Base-by-base conservation (phyloP, 2,329 filamentous ascomycete genomes). In the Beauveria pseudobassiana region DNA sequence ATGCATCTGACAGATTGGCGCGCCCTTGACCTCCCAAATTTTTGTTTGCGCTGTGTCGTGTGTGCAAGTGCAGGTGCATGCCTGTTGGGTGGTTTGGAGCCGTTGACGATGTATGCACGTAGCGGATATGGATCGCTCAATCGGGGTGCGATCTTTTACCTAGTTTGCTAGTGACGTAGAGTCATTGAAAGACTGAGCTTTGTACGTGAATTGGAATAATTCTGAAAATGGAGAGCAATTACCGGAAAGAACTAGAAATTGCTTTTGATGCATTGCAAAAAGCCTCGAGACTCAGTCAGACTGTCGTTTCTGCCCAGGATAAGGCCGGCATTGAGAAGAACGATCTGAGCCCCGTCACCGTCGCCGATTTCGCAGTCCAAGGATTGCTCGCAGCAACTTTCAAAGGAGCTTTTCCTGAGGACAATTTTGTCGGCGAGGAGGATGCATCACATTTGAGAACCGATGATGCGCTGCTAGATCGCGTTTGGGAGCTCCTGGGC, bases 281-380 rank as follows among this genome's bases (percentile, higher is more conserved):
- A 38, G 81, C 82, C 1, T 76, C 81, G 12, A 73, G 71, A 51
- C 70, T 85, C 62, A 82, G 80, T 66, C 78, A 80, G 58, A 76
- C 75, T 2, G 76, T 83, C 48, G 73, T 83, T 50, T 70, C 75
- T 1, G 69, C 74, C 3, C 72, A 75, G 34, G 78, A 82, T 70
- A 82, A 82, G 67, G 80, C 78, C 60, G 74, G 76, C 26, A 70
- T 83, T 26, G 74, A 79, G 63, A 86, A 86, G 64, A 77, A 78
- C 49, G 82, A 84, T 68, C 72, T 83, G 42, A 82, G 78, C 61
- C 82, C 82, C 2, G 83, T 85, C 52, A 86, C 83, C 0, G 75
- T 85, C 22, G 83, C 80, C 68, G 83, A 86, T 69, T 85, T 85
- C 65, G 82, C 83, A 59, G 78, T 84, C 62, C 82, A 85, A 67